Evolutionary conservation across 2,329 filamentous ascomycete genomes (phyloP).

Genomic region (Colletotrichum simmondsii): DNA sequence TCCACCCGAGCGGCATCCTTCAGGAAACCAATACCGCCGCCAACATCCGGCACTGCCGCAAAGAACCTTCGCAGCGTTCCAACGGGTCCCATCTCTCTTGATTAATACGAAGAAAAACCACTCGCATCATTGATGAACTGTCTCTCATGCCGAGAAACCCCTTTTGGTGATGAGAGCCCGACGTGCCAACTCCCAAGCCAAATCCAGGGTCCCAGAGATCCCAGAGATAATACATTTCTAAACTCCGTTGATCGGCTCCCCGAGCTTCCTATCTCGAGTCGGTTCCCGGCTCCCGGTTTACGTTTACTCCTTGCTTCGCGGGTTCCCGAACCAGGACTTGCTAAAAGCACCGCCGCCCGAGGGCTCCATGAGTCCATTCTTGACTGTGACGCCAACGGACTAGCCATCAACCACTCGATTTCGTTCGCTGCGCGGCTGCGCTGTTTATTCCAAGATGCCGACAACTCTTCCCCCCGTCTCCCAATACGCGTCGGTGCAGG

Average conservation of each 20-base stretch:
- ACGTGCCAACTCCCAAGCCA: neutral
- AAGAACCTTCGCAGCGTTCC: slow-evolving; percentile 23
- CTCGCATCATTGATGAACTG: neutral
- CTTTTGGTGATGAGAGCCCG: neutral
- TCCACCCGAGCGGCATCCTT: neutral
- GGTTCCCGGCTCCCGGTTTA: slow-evolving; percentile 19
- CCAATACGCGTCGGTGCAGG: slow-evolving; percentile 28
- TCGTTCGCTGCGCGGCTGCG: neutral
- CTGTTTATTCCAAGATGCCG: slow-evolving; percentile 3
- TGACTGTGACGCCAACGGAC: slow-evolving; percentile 21
- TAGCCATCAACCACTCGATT: neutral
- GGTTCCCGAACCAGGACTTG: slow-evolving; percentile 4
- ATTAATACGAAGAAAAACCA: slow-evolving; percentile 24
- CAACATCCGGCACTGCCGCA: slow-evolving; percentile 16
- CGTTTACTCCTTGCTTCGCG: neutral
- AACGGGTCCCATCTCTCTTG: slow-evolving; percentile 23
- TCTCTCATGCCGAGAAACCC: neutral
- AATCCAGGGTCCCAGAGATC: neutral
- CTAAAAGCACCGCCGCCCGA: neutral
- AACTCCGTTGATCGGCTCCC: slow-evolving; percentile 22
- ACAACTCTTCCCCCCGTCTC: neutral
- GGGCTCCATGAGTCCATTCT: slow-evolving; percentile 15
- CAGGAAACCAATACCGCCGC: slow-evolving; percentile 5
- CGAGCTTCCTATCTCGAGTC: slow-evolving; percentile 22
- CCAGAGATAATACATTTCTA: neutral